Evolutionary conservation across 805 yeast genomes (phyloP).

Genomic region (Ogataea wickerhamii): DNA sequence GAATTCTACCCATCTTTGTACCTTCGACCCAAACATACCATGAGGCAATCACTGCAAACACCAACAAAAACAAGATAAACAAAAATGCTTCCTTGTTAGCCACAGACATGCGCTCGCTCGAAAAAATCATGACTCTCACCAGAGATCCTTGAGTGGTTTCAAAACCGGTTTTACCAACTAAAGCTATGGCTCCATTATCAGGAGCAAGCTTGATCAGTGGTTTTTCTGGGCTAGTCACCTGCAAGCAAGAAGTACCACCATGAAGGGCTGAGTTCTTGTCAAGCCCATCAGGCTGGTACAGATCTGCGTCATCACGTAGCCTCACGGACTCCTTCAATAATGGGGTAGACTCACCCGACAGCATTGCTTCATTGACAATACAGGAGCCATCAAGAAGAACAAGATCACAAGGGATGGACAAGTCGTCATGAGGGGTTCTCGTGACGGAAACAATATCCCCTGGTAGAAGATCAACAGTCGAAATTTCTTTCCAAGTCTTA

Average conservation of each 20-base stretch:
- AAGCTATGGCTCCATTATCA: constrained; percentile 87
- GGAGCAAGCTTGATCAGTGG: constrained; percentile 61
- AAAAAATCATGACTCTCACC: constrained; percentile 95
- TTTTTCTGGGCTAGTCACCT: constrained; percentile 70
- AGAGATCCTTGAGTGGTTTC: constrained; percentile 97
- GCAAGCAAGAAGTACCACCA: constrained; percentile 96
- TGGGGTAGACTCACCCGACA: constrained; percentile 98
- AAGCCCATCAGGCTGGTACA: constrained; percentile 69
- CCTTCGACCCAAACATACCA: constrained; percentile 99
- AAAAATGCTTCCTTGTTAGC: constrained; percentile 93
- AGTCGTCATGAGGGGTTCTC: constrained; percentile 79
- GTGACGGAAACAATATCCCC: constrained; percentile 86
- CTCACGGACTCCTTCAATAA: constrained; percentile 86
- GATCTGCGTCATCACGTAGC: constrained; percentile 71
- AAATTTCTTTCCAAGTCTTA: constrained; percentile 61
- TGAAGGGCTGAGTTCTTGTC: constrained; percentile 87
- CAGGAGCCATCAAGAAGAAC: constrained; percentile 84
- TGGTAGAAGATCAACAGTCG: constrained; percentile 78
- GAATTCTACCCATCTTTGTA: constrained; percentile 90
- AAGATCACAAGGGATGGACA: constrained; percentile 93
- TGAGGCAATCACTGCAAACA: constrained; percentile 92
- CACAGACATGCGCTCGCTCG: constrained; percentile 93
- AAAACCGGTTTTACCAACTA: constrained; percentile 92
- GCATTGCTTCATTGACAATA: constrained; percentile 97
- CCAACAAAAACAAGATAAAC: constrained; percentile 83